Evolutionary conservation across 192 early-diverging fungal species (phyloP).

Genomic region (Entrophospora sp.): DNA sequence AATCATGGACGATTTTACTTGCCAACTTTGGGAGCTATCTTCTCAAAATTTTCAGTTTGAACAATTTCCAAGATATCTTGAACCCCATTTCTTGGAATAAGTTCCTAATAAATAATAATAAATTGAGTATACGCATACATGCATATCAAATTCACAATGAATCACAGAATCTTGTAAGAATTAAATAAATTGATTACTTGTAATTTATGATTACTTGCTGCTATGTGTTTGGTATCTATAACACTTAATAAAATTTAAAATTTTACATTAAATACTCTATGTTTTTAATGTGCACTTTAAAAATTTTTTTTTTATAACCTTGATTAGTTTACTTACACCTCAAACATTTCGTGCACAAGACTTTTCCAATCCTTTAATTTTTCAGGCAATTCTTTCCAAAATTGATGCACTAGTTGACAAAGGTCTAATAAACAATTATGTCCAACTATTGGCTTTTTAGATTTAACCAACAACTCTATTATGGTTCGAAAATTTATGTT

Average conservation of each 20-base stretch:
- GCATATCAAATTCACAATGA: background rate
- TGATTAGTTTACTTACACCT: conserved; percentile 53
- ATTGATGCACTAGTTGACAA: conserved; percentile 71
- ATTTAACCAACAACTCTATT: conserved; percentile 63
- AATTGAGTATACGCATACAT: background rate
- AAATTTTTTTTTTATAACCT: too few species aligned
- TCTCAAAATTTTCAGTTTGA: conserved; percentile 31
- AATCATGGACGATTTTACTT: too few species aligned
- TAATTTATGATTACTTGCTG: conserved; percentile 36
- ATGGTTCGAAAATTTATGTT: conserved; percentile 59
- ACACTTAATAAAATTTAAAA: too few species aligned
- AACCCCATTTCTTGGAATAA: conserved; percentile 31
- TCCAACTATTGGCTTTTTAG: conserved; percentile 71
- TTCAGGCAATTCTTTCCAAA: conserved; percentile 59
- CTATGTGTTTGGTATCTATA: conserved; percentile 74
- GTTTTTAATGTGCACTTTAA: too few species aligned
- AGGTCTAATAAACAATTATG: conserved; percentile 89
- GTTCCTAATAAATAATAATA: conserved; percentile 24
- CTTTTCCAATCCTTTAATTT: conserved; percentile 63
- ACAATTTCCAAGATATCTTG: conserved; percentile 33
- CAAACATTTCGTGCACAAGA: conserved; percentile 45
- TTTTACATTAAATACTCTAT: too few species aligned
- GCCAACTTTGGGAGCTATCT: conserved; percentile 46
- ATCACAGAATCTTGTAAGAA: conserved; percentile 20
- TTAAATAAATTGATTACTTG: conserved; percentile 29